phyloP scores from a whole-genome alignment of 2,329 filamentous ascomycete genomes.

The Fusarium proliferatum region DNA sequence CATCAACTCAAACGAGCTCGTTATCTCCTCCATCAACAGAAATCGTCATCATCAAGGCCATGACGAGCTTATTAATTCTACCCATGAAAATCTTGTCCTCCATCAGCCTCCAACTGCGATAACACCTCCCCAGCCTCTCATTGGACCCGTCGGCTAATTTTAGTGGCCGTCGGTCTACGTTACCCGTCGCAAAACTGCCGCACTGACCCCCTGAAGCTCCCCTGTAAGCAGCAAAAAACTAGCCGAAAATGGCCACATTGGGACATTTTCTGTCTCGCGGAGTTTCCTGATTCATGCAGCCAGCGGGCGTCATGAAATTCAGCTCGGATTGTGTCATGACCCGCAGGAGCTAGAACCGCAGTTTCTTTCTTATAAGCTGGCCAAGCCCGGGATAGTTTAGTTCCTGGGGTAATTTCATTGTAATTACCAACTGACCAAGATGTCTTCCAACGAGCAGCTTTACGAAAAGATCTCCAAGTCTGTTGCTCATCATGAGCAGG shows the following conservation, averaged over 20 bases:
- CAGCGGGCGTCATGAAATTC: neutral
- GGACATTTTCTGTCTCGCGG: neutral
- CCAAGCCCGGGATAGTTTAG: neutral
- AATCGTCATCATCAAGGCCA: neutral
- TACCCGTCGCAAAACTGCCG: neutral
- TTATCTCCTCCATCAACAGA: no score
- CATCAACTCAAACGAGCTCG: neutral
- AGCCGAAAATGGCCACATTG: neutral
- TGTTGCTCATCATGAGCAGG: conserved; percentile 17
- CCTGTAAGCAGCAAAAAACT: neutral
- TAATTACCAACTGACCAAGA: neutral
- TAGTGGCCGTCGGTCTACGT: neutral
- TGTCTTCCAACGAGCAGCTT: conserved; percentile 1
- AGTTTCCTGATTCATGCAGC: neutral
- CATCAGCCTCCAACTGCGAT: neutral
- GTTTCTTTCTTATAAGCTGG: conserved; percentile 8
- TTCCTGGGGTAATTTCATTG: neutral
- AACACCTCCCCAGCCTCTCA: neutral
- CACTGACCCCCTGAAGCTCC: neutral
- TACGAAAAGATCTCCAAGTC: conserved; percentile 25
- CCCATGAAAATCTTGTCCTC: neutral
- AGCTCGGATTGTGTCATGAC: neutral
- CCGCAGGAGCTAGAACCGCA: neutral
- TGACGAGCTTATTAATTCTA: neutral
- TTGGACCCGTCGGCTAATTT: conserved; percentile 34